Percentiles rank a stretch among this genome's conserved stretches.
phyloP scores from a whole-genome alignment of 768 basidiomycete species.

The Sistotremastrum suecicum region DNA sequence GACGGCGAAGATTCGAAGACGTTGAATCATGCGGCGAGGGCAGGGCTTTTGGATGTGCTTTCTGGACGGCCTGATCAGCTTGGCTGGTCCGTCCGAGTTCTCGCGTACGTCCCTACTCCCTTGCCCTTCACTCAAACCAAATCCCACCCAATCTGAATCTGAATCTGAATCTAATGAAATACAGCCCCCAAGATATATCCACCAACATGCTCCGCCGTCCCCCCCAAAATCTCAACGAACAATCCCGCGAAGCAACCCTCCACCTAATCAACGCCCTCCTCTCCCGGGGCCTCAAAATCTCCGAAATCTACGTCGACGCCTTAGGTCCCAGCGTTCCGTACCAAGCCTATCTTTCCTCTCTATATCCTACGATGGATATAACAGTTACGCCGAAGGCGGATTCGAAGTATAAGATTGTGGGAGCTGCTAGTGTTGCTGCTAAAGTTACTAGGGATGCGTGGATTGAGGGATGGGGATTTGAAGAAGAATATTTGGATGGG shows the following conservation, averaged over 20 bases:
- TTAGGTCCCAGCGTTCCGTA: conserved; percentile 80
- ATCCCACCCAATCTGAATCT: background rate
- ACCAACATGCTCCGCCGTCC: conserved; percentile 78
- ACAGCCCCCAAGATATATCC: conserved; percentile 86
- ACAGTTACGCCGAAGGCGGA: conserved; percentile 91
- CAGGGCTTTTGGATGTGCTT: conserved; percentile 49
- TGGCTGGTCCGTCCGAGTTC: conserved; percentile 71
- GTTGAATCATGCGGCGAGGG: conserved; percentile 56
- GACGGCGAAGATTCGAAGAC: conserved; percentile 73
- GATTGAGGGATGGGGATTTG: conserved; percentile 73
- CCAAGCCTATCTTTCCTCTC: conserved; percentile 62
- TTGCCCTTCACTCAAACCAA: background rate
- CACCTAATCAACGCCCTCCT: conserved; percentile 76
- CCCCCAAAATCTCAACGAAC: conserved; percentile 76
- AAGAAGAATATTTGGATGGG: conserved; percentile 32
- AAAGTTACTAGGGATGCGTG: conserved; percentile 93
- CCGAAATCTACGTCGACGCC: conserved; percentile 90
- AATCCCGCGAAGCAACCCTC: conserved; percentile 82
- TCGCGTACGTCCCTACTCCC: conserved; percentile 31
- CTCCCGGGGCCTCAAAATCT: conserved; percentile 62
- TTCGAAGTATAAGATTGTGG: conserved; percentile 91
- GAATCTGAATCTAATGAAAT: no score
- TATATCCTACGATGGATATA: conserved; percentile 77
- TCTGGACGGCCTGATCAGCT: conserved; percentile 57
- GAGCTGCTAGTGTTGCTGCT: conserved; percentile 94